phyloP scores from a whole-genome alignment of 345 rosid species.

The Dovyalis caffra region DNA sequence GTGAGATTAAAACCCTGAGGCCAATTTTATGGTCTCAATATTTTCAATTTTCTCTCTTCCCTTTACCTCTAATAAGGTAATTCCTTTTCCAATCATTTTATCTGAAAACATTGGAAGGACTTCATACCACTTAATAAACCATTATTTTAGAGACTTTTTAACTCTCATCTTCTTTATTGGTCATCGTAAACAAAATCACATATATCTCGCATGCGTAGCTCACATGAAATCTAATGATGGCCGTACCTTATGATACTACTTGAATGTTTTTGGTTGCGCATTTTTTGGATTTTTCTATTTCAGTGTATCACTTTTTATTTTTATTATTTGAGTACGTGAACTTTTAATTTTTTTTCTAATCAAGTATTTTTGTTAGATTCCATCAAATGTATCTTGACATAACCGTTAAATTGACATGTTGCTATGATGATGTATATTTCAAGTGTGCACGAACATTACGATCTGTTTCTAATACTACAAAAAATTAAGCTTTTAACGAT shows the following conservation, averaged over 20 bases:
- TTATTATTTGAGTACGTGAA: too few relatives aligned
- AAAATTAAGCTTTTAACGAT: too few relatives aligned
- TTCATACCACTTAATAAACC: conserved; percentile 16
- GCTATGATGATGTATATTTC: too few relatives aligned
- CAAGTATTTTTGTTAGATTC: too few relatives aligned
- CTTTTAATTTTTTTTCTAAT: too few relatives aligned
- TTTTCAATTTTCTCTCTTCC: background rate
- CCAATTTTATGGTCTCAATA: background rate
- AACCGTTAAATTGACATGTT: too few relatives aligned
- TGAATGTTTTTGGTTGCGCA: too few relatives aligned
- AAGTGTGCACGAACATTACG: too few relatives aligned
- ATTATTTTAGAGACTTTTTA: conserved; percentile 7
- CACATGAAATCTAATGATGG: conserved; percentile 35
- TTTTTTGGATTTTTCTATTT: too few relatives aligned
- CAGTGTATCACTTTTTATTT: too few relatives aligned
- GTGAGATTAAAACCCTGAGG: background rate
- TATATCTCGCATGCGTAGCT: conserved; percentile 21
- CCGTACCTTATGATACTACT: background rate
- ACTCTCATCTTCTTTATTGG: conserved; percentile 12
- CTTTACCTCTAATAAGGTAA: conserved; percentile 16
- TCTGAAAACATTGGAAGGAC: conserved; percentile 9
- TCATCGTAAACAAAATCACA: conserved; percentile 4
- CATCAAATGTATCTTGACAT: too few relatives aligned
- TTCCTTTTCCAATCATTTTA: conserved; percentile 25
- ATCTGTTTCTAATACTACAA: too few relatives aligned